These are phyloP conservation scores for Mycena vitilis DNA, from an alignment of 768 basidiomycete genomes.

Conservation along the genomic window DNA sequence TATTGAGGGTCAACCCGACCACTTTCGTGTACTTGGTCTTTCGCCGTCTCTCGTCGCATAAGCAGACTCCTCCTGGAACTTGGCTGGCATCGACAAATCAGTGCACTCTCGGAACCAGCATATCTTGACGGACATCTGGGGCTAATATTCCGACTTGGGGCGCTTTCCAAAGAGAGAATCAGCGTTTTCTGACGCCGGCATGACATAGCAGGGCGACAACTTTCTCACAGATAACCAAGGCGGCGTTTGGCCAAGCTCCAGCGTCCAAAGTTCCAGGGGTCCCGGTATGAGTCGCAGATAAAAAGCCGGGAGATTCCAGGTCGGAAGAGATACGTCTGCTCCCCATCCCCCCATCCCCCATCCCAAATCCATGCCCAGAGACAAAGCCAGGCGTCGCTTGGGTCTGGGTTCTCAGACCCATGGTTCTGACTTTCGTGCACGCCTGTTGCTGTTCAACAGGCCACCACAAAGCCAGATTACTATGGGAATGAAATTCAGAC, in stretches of 20 bases:
- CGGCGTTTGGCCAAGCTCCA: background rate
- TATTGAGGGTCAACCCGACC: background rate
- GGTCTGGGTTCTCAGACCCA: conserved; percentile 6
- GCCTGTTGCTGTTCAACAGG: conserved; percentile 1
- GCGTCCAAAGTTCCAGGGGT: conserved; percentile 5
- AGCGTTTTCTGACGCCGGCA: background rate
- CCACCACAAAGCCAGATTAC: conserved; percentile 17
- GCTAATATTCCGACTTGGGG: background rate
- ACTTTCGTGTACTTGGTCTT: background rate
- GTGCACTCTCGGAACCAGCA: background rate
- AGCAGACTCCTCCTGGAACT: background rate
- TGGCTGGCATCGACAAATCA: background rate
- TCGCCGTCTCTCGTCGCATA: background rate
- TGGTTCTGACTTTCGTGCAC: conserved; percentile 1
- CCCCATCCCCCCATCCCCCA: no score
- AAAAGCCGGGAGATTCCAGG: background rate
- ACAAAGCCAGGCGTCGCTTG: background rate
- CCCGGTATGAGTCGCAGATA: background rate
- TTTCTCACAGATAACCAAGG: background rate
- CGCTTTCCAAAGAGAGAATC: background rate
- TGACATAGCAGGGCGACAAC: background rate
- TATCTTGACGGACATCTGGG: background rate
- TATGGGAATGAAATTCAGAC: conserved; percentile 25
- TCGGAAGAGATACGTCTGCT: no score
- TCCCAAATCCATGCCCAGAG: background rate